These are phyloP conservation scores for Eragrostis curvula DNA, from an alignment of 176 grass and related monocot species.

Conservation along the genomic window DNA sequence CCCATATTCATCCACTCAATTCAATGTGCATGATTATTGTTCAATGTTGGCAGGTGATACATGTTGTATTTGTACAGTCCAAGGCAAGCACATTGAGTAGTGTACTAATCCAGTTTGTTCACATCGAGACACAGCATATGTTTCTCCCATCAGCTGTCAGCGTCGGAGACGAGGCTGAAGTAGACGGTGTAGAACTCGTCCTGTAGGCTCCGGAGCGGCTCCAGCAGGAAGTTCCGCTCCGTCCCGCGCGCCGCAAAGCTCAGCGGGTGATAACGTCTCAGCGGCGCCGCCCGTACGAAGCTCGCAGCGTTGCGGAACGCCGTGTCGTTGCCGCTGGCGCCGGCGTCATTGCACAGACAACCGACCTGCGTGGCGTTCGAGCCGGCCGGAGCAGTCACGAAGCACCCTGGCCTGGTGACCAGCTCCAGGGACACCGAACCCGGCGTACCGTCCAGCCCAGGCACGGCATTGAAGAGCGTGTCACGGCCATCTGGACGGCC, in stretches of 20 bases:
- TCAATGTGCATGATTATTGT: no score
- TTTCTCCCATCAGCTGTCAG: neutral
- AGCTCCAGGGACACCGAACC: slow-evolving; percentile 68
- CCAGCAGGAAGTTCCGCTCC: slow-evolving; percentile 67
- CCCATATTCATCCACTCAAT: no score
- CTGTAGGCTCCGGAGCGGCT: slow-evolving; percentile 72
- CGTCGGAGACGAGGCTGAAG: slow-evolving; percentile 63
- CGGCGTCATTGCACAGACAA: neutral
- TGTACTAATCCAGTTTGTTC: neutral
- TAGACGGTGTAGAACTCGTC: slow-evolving; percentile 91
- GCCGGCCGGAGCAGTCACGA: slow-evolving; percentile 39
- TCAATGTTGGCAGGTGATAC: no score
- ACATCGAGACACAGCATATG: neutral
- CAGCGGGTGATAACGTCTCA: slow-evolving; percentile 58
- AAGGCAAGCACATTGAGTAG: no score
- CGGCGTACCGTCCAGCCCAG: slow-evolving; percentile 59
- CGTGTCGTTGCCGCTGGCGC: neutral
- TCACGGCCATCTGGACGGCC: neutral
- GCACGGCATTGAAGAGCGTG: slow-evolving; percentile 50
- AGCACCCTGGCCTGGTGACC: slow-evolving; percentile 58
- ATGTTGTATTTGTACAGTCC: no score
- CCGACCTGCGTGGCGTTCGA: slow-evolving; percentile 26
- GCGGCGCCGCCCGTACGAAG: slow-evolving; percentile 46
- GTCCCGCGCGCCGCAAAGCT: slow-evolving; percentile 71
- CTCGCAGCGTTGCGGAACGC: slow-evolving; percentile 60